phyloP scores from a whole-genome alignment of 768 basidiomycete genomes.

The Dictyophora rubrovolvata region DNA sequence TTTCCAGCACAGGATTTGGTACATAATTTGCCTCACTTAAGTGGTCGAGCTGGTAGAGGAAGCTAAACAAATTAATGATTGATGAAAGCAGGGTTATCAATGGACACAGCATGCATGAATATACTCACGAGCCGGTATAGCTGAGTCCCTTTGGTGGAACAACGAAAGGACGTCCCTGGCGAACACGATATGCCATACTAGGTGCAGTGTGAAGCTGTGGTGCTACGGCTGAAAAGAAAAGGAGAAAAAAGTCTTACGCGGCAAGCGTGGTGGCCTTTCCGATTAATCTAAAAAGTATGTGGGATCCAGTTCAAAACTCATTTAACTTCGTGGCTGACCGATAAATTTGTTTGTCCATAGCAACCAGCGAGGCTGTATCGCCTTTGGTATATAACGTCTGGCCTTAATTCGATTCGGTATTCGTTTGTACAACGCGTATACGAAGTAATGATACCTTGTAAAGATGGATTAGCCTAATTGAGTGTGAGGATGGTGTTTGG shows the following conservation, averaged over 20 bases:
- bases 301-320: not conserved
- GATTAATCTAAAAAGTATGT: constrained; percentile 33
- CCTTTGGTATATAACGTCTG: constrained; percentile 71
- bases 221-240: not conserved
- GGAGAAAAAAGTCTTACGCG: not conserved
- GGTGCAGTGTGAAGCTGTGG: not conserved
- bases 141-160: constrained; percentile 71
- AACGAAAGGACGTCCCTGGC: constrained; percentile 84
- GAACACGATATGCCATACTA: constrained; percentile 88
- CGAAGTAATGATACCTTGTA: constrained; percentile 47
- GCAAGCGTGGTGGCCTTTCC: constrained; percentile 69
- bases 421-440: not conserved
- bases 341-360: constrained; percentile 90
- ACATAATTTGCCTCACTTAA: constrained; percentile 59
- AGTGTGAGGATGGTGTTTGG: not conserved
- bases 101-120: too few species aligned
- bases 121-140: constrained; percentile 70
- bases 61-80: constrained; percentile 31
- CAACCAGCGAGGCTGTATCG: constrained; percentile 51
- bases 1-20: constrained; percentile 78
- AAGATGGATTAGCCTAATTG: constrained; percentile 58
- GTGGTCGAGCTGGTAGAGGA: constrained; percentile 87
- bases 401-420: constrained; percentile 29
- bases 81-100: constrained; percentile 4
- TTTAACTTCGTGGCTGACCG: constrained; percentile 21